A percentile compares a stretch with the other conserved stretches of the same genome.
Conservation (phyloP, 179 eudicot genomes). For the Silene noctiflora region DNA sequence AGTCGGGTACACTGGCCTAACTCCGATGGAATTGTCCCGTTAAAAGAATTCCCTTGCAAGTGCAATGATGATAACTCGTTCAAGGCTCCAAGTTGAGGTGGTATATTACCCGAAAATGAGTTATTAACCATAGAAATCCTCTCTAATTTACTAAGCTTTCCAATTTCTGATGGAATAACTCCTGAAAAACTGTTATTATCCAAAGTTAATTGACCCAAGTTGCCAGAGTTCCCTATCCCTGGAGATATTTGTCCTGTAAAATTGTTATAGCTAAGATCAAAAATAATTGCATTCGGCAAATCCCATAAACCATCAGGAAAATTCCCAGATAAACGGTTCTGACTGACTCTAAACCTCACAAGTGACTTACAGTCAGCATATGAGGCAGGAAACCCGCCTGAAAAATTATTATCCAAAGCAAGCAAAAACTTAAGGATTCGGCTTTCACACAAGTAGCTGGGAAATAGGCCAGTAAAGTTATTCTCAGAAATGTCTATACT, state of each 20-base stretch:
- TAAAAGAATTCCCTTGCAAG: slow-evolving; percentile 51
- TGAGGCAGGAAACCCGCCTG: slow-evolving; percentile 56
- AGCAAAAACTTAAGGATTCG: slow-evolving; percentile 51
- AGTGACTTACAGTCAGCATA: slow-evolving; percentile 65
- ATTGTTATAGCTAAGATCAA: slow-evolving; percentile 68
- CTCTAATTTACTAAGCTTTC: slow-evolving; percentile 51
- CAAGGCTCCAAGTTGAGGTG: slow-evolving; percentile 51
- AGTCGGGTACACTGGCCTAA: slow-evolving; percentile 57
- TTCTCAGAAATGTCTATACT: slow-evolving; percentile 83
- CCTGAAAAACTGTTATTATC: slow-evolving; percentile 67
- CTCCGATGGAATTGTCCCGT: slow-evolving; percentile 64
- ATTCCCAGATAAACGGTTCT: slow-evolving; percentile 63
- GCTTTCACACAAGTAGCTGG: slow-evolving; percentile 62
- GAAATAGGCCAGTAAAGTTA: slow-evolving; percentile 63
- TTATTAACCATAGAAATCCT: slow-evolving; percentile 58
- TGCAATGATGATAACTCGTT: slow-evolving; percentile 65
- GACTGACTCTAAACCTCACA: slow-evolving; percentile 62
- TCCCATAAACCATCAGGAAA: slow-evolving; percentile 73
- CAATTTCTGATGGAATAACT: slow-evolving; percentile 61
- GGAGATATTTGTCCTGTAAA: slow-evolving; percentile 61
- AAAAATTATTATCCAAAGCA: slow-evolving; percentile 66
- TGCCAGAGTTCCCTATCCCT: slow-evolving; percentile 41
- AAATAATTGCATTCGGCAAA: slow-evolving; percentile 52
- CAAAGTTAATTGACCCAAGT: slow-evolving; percentile 54
- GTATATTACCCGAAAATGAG: slow-evolving; percentile 70